phyloP scores from a whole-genome alignment of 148 eudicot genomes.

The Pharnaceum exiguum region DNA sequence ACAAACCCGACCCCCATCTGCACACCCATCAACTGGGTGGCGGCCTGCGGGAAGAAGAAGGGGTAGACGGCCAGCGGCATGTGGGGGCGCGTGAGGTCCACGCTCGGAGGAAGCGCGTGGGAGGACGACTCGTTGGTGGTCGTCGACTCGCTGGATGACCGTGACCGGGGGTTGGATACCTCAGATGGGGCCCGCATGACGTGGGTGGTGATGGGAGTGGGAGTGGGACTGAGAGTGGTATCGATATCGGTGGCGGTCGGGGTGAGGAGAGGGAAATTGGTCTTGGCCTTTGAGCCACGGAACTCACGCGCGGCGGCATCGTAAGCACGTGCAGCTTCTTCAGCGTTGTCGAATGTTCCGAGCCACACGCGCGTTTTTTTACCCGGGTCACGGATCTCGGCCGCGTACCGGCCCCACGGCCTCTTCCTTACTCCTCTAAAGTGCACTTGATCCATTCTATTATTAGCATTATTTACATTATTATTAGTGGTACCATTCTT shows the following conservation, averaged over 20 bases:
- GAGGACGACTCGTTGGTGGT: constrained; percentile 9
- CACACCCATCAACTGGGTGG: constrained; percentile 1
- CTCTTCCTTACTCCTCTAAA: too few species aligned
- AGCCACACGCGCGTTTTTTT: too few species aligned
- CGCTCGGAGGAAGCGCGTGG: background rate
- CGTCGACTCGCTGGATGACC: background rate
- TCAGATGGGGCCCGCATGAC: too few species aligned
- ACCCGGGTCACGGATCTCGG: too few species aligned
- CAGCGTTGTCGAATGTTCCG: background rate
- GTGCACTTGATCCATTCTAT: too few species aligned
- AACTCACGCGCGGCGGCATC: constrained; percentile 17
- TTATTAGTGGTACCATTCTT: too few species aligned
- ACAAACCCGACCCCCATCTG: too few species aligned
- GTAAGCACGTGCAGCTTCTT: constrained; percentile 8
- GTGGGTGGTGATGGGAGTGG: background rate
- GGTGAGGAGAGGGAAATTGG: constrained; percentile 12
- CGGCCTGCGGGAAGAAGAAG: background rate
- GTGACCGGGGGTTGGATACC: background rate
- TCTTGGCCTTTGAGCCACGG: constrained; percentile 17
- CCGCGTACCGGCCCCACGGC: too few species aligned
- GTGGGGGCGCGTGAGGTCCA: constrained; percentile 4
- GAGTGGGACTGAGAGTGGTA: too few species aligned
- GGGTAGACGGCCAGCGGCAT: background rate
- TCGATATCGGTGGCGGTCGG: background rate
- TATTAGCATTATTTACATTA: too few species aligned